Percentiles rank a stretch among this genome's conserved stretches.
phyloP scores from a whole-genome alignment of 2,329 filamentous ascomycete species.

The Epichloe sp. region DNA sequence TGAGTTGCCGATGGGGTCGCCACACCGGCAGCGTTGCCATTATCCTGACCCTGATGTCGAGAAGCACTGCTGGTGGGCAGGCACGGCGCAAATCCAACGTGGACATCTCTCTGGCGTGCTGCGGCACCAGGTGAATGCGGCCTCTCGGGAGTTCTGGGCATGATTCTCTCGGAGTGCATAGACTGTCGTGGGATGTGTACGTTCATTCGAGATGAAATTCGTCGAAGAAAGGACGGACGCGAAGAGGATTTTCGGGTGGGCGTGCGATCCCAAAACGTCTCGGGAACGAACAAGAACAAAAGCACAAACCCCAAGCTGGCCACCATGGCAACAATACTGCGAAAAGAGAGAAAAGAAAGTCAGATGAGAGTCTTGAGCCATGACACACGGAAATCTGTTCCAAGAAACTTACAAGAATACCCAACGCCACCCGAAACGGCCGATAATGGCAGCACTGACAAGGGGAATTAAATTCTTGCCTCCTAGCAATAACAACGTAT shows the following conservation, averaged over 20 bases:
- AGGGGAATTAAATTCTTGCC: constrained; percentile 86
- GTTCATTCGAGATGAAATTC: constrained; percentile 30
- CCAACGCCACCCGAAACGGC: constrained; percentile 73
- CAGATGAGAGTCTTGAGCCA: not conserved
- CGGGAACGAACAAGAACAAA: constrained; percentile 82
- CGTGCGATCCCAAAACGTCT: constrained; percentile 89
- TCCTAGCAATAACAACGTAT: constrained; percentile 75
- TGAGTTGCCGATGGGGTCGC: constrained; percentile 10
- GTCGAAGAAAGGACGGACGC: constrained; percentile 33
- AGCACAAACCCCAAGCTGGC: constrained; percentile 57
- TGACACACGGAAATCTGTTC: not conserved
- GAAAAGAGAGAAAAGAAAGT: constrained; percentile 7
- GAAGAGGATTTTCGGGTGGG: constrained; percentile 35
- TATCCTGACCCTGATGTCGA: not conserved
- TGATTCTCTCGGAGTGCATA: not conserved
- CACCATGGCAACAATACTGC: constrained; percentile 68
- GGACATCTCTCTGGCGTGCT: constrained; percentile 15
- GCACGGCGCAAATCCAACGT: constrained; percentile 19
- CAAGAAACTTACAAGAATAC: constrained; percentile 57
- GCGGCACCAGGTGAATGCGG: constrained; percentile 10
- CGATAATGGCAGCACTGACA: constrained; percentile 74
- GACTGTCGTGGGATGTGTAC: constrained; percentile 3
- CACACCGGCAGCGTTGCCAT: not conserved
- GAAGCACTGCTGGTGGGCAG: not conserved
- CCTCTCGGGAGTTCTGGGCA: constrained; percentile 5